Conservation (phyloP, 495 filamentous ascomycete genomes). For the Penicillium psychrofluorescens region DNA sequence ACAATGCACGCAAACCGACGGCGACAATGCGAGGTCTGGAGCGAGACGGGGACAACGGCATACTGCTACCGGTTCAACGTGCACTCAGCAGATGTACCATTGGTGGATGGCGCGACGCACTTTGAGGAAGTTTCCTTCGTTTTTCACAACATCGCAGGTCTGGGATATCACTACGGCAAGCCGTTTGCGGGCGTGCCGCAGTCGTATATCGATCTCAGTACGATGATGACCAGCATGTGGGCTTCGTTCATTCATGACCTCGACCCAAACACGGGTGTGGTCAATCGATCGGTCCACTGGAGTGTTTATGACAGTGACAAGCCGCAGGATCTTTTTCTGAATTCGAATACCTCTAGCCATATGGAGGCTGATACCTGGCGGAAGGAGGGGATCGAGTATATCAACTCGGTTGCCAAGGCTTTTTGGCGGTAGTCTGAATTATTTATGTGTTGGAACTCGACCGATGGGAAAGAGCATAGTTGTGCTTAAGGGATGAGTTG, state of each 20-base stretch:
- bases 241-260: constrained; percentile 45
- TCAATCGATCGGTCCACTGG: constrained; percentile 31
- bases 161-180: constrained; percentile 41
- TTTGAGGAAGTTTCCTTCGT: constrained; percentile 56
- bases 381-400: constrained; percentile 33
- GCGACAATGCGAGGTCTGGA: constrained; percentile 46
- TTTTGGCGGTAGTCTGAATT: constrained; percentile 14
- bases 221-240: constrained; percentile 49
- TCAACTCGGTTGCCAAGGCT: constrained; percentile 19
- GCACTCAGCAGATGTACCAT: constrained; percentile 28
- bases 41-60: constrained; percentile 33
- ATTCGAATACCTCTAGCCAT: constrained; percentile 42
- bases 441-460: background rate
- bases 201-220: constrained; percentile 37
- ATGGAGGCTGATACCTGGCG: constrained; percentile 44
- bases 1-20: constrained; percentile 51
- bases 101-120: constrained; percentile 41
- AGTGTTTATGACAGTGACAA: constrained; percentile 28
- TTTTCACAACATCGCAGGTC: constrained; percentile 48
- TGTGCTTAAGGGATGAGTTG: no score
- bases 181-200: constrained; percentile 42
- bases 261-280: constrained; percentile 38
- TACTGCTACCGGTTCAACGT: constrained; percentile 61
- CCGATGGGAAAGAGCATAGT: no score
- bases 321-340: constrained; percentile 39